Percentiles rank a stretch among this genome's conserved stretches.
phyloP scores from a whole-genome alignment of 805 yeast species.

The Candida hispaniensis region DNA sequence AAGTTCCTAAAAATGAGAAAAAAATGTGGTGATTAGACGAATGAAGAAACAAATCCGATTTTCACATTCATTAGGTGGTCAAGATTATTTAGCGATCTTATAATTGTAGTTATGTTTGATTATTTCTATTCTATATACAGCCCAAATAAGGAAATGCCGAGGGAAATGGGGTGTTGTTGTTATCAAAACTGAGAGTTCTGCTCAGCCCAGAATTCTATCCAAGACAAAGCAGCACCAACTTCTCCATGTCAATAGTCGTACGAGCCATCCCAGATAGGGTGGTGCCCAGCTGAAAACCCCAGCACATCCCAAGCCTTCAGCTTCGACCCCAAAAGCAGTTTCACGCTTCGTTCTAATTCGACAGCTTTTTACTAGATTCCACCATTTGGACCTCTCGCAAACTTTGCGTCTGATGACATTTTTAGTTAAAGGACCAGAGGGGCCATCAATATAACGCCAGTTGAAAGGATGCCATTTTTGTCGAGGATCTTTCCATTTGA shows the following conservation, averaged over 20 bases:
- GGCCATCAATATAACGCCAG: constrained; percentile 87
- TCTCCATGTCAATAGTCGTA: constrained; percentile 28
- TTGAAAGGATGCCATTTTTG: constrained; percentile 84
- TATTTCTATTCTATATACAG: too few relatives aligned
- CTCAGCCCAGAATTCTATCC: constrained; percentile 27
- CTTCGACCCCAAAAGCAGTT: constrained; percentile 81
- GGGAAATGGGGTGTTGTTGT: too few relatives aligned
- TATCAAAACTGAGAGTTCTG: too few relatives aligned
- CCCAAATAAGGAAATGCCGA: too few relatives aligned
- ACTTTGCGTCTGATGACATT: constrained; percentile 57
- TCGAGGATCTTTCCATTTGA: constrained; percentile 57
- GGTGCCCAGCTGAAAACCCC: constrained; percentile 44
- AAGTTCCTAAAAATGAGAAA: too few relatives aligned
- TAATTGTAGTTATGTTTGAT: too few relatives aligned
- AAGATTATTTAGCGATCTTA: too few relatives aligned
- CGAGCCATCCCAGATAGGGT: constrained; percentile 36
- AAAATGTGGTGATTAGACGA: too few relatives aligned
- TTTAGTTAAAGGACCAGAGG: constrained; percentile 78
- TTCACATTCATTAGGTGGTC: too few relatives aligned
- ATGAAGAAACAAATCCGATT: too few relatives aligned
- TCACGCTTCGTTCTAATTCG: constrained; percentile 61
- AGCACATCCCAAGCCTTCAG: constrained; percentile 81
- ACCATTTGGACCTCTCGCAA: constrained; percentile 85
- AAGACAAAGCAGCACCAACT: constrained; percentile 27
- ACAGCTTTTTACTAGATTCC: constrained; percentile 81